Percentiles rank a stretch among this genome's conserved stretches.
Conservation (phyloP, 2,329 filamentous ascomycete species). For the Aspergillus sp. region DNA sequence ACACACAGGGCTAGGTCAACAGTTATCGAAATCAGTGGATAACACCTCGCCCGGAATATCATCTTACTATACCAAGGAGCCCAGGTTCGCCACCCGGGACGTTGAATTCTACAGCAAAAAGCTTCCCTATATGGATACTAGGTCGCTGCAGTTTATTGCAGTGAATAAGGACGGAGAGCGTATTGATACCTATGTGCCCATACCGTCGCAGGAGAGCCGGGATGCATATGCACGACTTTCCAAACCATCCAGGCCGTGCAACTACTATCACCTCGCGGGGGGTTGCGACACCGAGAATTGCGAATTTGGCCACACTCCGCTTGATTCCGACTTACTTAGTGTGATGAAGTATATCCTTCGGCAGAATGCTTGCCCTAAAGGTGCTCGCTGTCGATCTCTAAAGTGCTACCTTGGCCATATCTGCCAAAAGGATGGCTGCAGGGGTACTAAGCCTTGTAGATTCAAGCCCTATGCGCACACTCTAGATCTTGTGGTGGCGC, state of each 20-base stretch:
- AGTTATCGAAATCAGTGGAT: constrained; percentile 21
- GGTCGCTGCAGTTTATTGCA: constrained; percentile 37
- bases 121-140: constrained; percentile 19
- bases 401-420: constrained; percentile 50
- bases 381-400: constrained; percentile 41
- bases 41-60: constrained; percentile 11
- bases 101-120: constrained; percentile 21
- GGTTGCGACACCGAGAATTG: constrained; percentile 41
- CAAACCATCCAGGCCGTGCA: constrained; percentile 48
- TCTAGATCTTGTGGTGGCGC: constrained; percentile 23
- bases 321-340: constrained; percentile 40
- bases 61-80: constrained; percentile 9
- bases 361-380: constrained; percentile 43
- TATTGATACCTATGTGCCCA: constrained; percentile 45
- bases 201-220: constrained; percentile 39
- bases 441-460: constrained; percentile 30
- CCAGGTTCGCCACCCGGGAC: constrained; percentile 15
- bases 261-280: constrained; percentile 47
- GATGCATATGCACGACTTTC: constrained; percentile 41
- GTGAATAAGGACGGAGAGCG: constrained; percentile 50
- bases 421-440: constrained; percentile 35
- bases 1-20: constrained; percentile 29
- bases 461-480: constrained; percentile 29
- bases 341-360: constrained; percentile 48
- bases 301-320: constrained; percentile 47